A percentile compares a stretch with the other conserved stretches of the same genome.
These are phyloP conservation scores for Butyriboletus loyo DNA, from an alignment of 768 basidiomycete genomes.

Conservation along the genomic window DNA sequence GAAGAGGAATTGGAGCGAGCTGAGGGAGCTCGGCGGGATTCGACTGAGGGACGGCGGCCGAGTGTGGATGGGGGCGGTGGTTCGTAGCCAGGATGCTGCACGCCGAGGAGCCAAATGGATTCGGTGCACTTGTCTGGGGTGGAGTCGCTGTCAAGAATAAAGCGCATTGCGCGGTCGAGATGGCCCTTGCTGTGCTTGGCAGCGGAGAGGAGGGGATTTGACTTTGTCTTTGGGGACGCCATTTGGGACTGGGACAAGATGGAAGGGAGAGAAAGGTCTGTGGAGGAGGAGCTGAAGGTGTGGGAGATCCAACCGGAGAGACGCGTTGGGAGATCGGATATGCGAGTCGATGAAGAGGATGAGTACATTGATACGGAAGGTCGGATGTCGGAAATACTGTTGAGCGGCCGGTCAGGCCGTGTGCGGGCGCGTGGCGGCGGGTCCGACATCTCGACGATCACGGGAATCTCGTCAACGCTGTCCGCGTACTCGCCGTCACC, in stretches of 20 bases:
- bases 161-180: slow-evolving; percentile 80
- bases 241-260: slow-evolving; percentile 51
- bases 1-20: slow-evolving; percentile 46
- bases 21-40: slow-evolving; percentile 41
- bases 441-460: slow-evolving; percentile 62
- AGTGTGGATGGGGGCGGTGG: slow-evolving; percentile 29
- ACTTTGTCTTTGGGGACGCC: slow-evolving; percentile 42
- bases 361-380: slow-evolving; percentile 46
- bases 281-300: slow-evolving; percentile 68
- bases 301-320: slow-evolving; percentile 82
- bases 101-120: slow-evolving; percentile 87
- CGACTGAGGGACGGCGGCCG: slow-evolving; percentile 38
- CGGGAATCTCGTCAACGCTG: slow-evolving; percentile 50
- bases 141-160: slow-evolving; percentile 88
- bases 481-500: slow-evolving; percentile 34
- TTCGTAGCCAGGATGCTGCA: slow-evolving; percentile 76
- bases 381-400: slow-evolving; percentile 41
- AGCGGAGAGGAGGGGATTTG: slow-evolving; percentile 57
- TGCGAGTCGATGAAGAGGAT: slow-evolving; percentile 45
- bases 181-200: slow-evolving; percentile 74
- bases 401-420: slow-evolving; percentile 55
- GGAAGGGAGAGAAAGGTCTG: slow-evolving; percentile 65
- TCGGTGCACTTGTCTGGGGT: slow-evolving; percentile 78
- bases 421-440: slow-evolving; percentile 53
- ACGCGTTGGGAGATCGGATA: slow-evolving; percentile 69